Base-by-base conservation (phyloP, 768 basidiomycete species). In the Naganishia onofrii region DNA sequence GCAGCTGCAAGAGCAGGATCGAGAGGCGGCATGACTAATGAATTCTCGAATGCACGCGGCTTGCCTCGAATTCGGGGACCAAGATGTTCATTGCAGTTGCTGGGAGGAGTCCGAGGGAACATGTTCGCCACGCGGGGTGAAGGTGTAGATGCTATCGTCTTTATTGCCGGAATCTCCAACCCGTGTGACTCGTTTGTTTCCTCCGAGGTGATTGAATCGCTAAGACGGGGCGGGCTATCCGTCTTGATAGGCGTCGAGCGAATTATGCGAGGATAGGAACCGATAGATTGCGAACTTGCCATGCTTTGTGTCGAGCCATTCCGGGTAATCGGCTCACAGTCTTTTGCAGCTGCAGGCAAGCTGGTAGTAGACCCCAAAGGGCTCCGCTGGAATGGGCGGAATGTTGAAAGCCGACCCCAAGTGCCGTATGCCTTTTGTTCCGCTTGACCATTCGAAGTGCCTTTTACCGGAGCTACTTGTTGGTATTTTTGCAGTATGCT, bases 31-130 rank as follows among this genome's bases (percentile, higher is more conserved):
- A 69, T 17, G 5, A 57, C 42, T 6, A 44, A 9, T 8, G 42
- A 29, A n/a, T 58, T 60, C 42, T 69, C 68, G 34, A 69, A 69
- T n/a, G 68, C 68, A 8, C 68, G 68, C 21, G 60, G 38, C 13
- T 26, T 42, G 60, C 60, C 60, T 28, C 29, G 36, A 44, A 63
- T 63, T 29, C 60, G 36, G 4, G 60, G 38, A 26, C 26, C 15
- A 26, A 63, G 60, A 44, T 63, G 60, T 3, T 42, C 38, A 8
- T 17, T 28, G 28, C 1, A 19, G 7, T 42, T 42, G 38, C 12
- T 63, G 5, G 60, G 60, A 44, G 60, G 60, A 12, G 60, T 63
- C 60, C 26, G n/a, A 26, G 60, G 60, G 26, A 63, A 63, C 60
- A 63, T 63, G n/a, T 34, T 26, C 10, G 38, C 38, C 38, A 10